Base-by-base conservation (phyloP, 73 alveolate genomes). In the Breviolum minutum region DNA sequence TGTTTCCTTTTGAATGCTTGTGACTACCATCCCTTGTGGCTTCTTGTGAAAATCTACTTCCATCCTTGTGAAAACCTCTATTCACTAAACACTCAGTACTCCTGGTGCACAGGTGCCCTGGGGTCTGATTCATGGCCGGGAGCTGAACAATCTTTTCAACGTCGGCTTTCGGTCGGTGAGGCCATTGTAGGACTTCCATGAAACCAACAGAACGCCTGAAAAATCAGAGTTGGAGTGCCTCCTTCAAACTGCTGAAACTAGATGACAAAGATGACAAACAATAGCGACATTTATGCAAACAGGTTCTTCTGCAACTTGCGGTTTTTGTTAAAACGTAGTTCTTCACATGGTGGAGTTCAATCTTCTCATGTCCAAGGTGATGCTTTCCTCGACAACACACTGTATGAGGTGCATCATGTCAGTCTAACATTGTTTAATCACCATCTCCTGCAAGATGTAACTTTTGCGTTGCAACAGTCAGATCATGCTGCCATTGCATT, bases 371-470 rank as follows among this genome's bases (percentile, higher is more conserved):
- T 9, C 74, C 68, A 7, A 93, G 99, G 99, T 63, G 99, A 94
- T 94, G 99, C 94, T 54, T 94, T 94, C 85, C 85, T 94, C 64
- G 99, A 94, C 94, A 94, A 94, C 66, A 94, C 99, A 84, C 29
- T 94, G 26, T 94, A 29, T 32, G 94, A 94, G 99, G 99, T 20
- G 87, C 87, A 30, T 40, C 54, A 40, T 40, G 54, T 40, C 54
- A 3, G 54, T 40, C 3, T 40, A 40, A 40, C 54, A 40, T 40
- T 40, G 54, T 40, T 40, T 40, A n/a, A n/a, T n/a, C 3, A 40
- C 54, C 54, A 40, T 40, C 5, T 0, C 54, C 54, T 40, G 5
- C 54, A n/a, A n/a, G n/a, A 40, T 40, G 54, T 40, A 40, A 3
- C 3, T 40, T 40, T 40, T 40, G 54, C 54, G 54, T 40, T 40